Conservation (phyloP, 2,329 filamentous ascomycete genomes). For the Aspergillus uvarum region DNA sequence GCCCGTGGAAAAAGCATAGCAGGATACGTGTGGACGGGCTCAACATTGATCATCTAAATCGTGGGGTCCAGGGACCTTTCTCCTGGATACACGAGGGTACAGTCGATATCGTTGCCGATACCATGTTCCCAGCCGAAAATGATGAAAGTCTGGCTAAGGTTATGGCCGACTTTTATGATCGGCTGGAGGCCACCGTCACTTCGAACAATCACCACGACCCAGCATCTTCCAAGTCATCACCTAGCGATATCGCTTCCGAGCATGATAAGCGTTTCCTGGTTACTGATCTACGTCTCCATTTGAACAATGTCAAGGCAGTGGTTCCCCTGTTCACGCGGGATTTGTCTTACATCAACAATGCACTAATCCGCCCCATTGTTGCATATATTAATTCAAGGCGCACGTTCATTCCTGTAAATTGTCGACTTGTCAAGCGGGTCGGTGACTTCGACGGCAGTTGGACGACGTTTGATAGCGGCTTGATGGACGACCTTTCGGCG, state of each 20-base stretch:
- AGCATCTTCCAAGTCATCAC: slow-evolving; percentile 19
- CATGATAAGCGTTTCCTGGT: slow-evolving; percentile 75
- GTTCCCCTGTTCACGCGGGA: slow-evolving; percentile 91
- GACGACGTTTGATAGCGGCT: slow-evolving; percentile 88
- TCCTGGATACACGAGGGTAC: slow-evolving; percentile 98
- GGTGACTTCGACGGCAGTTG: slow-evolving; percentile 93
- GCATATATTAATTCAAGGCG: slow-evolving; percentile 96
- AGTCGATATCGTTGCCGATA: slow-evolving; percentile 92
- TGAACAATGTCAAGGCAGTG: slow-evolving; percentile 90
- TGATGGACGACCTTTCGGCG: slow-evolving; percentile 90
- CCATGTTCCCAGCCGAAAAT: slow-evolving; percentile 87
- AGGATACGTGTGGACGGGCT: slow-evolving; percentile 88
- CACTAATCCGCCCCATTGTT: slow-evolving; percentile 90
- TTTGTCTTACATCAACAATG: slow-evolving; percentile 93
- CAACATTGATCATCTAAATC: slow-evolving; percentile 93
- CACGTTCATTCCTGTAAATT: slow-evolving; percentile 93
- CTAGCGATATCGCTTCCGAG: slow-evolving; percentile 26
- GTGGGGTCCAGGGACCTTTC: slow-evolving; percentile 88
- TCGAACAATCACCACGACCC: slow-evolving; percentile 61
- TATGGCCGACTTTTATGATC: slow-evolving; percentile 95
- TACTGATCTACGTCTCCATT: slow-evolving; percentile 90
- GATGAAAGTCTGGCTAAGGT: slow-evolving; percentile 90
- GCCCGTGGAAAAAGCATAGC: slow-evolving; percentile 93
- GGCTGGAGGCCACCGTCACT: slow-evolving; percentile 87
- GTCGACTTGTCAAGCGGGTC: slow-evolving; percentile 85